Percentiles rank a stretch among this genome's conserved stretches.
Evolutionary conservation across 2,329 filamentous ascomycete genomes (phyloP).

Genomic region (Claviceps arundinis): DNA sequence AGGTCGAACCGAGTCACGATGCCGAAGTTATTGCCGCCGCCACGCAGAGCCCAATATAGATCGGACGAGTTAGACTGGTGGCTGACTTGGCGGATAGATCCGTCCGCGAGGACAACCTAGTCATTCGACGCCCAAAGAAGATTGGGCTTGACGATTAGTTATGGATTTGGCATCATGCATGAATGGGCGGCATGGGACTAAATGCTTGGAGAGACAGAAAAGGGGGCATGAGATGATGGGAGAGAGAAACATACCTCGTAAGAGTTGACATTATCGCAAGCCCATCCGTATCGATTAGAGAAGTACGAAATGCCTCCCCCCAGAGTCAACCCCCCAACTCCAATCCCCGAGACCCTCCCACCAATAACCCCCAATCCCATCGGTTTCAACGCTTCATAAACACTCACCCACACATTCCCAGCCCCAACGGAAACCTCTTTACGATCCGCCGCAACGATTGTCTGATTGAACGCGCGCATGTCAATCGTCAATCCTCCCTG

Average conservation of each 20-base stretch:
- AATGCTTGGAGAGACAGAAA: not conserved
- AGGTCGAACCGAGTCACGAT: conserved; percentile 38
- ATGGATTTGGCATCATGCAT: not conserved
- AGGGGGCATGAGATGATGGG: not conserved
- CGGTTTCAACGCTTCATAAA: conserved; percentile 9
- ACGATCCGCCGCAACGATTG: conserved; percentile 9
- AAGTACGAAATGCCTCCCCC: conserved; percentile 15
- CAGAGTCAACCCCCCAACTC: conserved; percentile 13
- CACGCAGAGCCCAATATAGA: conserved; percentile 43
- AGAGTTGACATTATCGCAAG: conserved; percentile 12
- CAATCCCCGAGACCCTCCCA: conserved; percentile 11
- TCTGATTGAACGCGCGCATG: conserved; percentile 11
- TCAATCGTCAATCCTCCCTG: conserved; percentile 17
- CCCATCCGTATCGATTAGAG: conserved; percentile 11
- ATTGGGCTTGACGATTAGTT: not conserved
- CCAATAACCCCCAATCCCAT: conserved; percentile 12
- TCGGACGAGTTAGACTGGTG: conserved; percentile 26
- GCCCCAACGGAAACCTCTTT: conserved; percentile 9
- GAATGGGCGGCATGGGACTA: not conserved
- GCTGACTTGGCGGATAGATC: conserved; percentile 24
- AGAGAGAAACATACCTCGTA: conserved; percentile 1
- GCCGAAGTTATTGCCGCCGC: conserved; percentile 44
- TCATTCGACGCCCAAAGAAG: no score
- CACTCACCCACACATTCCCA: conserved; percentile 11
- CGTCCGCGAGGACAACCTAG: conserved; percentile 25